Evolutionary conservation across 805 yeast genomes (phyloP), one percentile per base, ranked within the genome.

Genomic region (Candida cerambycidarum): DNA sequence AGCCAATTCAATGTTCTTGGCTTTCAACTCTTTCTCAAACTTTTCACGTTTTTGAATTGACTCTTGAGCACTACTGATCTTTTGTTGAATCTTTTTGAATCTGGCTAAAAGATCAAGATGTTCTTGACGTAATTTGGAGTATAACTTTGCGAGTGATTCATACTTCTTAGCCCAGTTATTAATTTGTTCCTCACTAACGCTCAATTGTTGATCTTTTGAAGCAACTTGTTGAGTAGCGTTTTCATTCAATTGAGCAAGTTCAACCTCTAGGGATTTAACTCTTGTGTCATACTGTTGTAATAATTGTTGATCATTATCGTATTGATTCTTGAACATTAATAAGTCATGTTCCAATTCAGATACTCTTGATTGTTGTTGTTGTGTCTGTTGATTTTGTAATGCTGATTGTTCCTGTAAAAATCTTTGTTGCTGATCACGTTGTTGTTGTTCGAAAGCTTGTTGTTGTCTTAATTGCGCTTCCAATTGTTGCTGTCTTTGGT

Each of bases 51-150:
- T 85, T 49, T 85, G 85, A 48, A 89, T 78, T 0, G 96, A 85
- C 64, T 89, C 97, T 59, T 89, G 96, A 9, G 97, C 97, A 51
- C 79, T 73, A 11, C 89, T 84, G 2, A 93, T 95, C 63, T 86
- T 87, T 52, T 88, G 86, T 64, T 89, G 95, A 36, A 83, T 74
- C 53, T 84, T 82, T 59, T 90, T 89, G 58, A 83, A 83, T 57
- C 83, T 84, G 39, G 85, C 74, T 57, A 90, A 73, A 43, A 89
- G 65, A 48, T 82, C 85, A 56, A 90, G 73, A 59, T 90, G 97
- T 63, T 90, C 97, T 63, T 87, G 95, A 58, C 97, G 83, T 53
- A 90, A 71, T 64, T 89, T 96, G 1, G 95, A 83, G 62, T 90
- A 90, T 50, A 90, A 71, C 56, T 88, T 88, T 5, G 97, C 97